Base-by-base conservation (phyloP, 495 filamentous ascomycete species). In the Podospora pseudopauciseta region DNA sequence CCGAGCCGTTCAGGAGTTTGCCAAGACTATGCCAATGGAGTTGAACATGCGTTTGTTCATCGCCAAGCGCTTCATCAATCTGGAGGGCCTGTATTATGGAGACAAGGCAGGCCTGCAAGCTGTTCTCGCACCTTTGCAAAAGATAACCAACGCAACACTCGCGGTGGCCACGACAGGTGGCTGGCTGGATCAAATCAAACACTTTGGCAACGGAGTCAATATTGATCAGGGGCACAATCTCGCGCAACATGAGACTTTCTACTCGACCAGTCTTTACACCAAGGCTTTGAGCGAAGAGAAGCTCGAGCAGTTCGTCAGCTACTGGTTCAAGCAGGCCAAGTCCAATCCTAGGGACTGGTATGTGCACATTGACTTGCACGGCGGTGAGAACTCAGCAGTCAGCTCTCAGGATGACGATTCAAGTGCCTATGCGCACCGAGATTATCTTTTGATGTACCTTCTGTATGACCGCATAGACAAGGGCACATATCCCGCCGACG, bases 1-100 rank as follows among this genome's bases (percentile, higher is more conserved):
- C 26, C 68, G 74, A 39, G 75, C 77, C 1, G 68, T 82, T 13
- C 80, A 83, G 67, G 78, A 82, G 60, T 82, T 77, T 63, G 77
- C 72, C 18, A 11, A 74, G 18, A 78, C 75, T 18, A 81, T 82
- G 80, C 78, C 80, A 23, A 64, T 68, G 0, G 80, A 82, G 74
- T 60, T 83, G 49, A 83, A 81, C 66, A 80, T 81, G 78, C 77
- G 81, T 16, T 62, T 83, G 7, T 81, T 80, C 65, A 80, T 77
- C 62, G 77, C 76, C 2, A 76, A 71, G 0, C 68, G 75, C 20
- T 78, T 80, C 59, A 75, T 78, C 28, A 80, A 82, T 61, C 68
- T 83, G 5, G 80, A 83, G 64, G 81, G 81, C 23, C 64, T 80
- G 20, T 82, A 75, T 68, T 77, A 83, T 30, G 81, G 81, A 34